A percentile compares a stretch with the other conserved stretches of the same genome.
These are phyloP conservation scores for Mycocentrospora acerina DNA, from an alignment of 2,329 filamentous ascomycete genomes.

Conservation along the genomic window DNA sequence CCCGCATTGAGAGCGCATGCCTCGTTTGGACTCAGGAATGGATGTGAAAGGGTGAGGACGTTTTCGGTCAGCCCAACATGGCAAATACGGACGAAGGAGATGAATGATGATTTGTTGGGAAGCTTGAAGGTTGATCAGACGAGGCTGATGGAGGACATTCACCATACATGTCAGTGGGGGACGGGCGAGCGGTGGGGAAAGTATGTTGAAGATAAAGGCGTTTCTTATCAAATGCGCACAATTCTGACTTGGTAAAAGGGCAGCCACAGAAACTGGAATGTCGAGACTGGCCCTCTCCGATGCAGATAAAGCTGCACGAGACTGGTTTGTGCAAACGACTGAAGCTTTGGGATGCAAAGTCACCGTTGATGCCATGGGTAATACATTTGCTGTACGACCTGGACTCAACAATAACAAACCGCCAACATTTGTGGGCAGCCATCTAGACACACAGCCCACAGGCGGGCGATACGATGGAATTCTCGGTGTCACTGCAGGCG, in stretches of 20 bases:
- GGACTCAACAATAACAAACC: constrained; percentile 59
- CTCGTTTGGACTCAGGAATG: constrained; percentile 4
- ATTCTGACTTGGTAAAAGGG: too few relatives aligned
- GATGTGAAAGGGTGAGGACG: constrained; percentile 9
- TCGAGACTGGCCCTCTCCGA: constrained; percentile 70
- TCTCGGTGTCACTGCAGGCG: constrained; percentile 69
- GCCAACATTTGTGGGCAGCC: constrained; percentile 70
- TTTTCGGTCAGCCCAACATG: constrained; percentile 38
- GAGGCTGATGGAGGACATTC: constrained; percentile 64
- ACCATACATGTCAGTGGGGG: constrained; percentile 68
- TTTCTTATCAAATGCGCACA: constrained; percentile 3
- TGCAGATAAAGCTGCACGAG: constrained; percentile 68
- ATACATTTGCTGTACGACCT: constrained; percentile 72
- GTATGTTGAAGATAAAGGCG: too few relatives aligned
- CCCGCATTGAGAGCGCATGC: constrained; percentile 16
- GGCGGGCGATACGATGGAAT: constrained; percentile 77
- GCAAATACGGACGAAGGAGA: constrained; percentile 46
- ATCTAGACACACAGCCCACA: constrained; percentile 58
- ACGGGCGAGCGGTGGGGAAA: constrained; percentile 66
- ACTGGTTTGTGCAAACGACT: constrained; percentile 72
- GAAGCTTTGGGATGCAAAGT: constrained; percentile 65
- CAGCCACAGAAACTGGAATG: constrained; percentile 71
- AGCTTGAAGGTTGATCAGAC: constrained; percentile 59
- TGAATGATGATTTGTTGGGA: constrained; percentile 55
- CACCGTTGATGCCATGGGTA: constrained; percentile 74